Evolutionary conservation across 106 monocot genomes (phyloP).

Genomic region (Platanthera zijinensis): DNA sequence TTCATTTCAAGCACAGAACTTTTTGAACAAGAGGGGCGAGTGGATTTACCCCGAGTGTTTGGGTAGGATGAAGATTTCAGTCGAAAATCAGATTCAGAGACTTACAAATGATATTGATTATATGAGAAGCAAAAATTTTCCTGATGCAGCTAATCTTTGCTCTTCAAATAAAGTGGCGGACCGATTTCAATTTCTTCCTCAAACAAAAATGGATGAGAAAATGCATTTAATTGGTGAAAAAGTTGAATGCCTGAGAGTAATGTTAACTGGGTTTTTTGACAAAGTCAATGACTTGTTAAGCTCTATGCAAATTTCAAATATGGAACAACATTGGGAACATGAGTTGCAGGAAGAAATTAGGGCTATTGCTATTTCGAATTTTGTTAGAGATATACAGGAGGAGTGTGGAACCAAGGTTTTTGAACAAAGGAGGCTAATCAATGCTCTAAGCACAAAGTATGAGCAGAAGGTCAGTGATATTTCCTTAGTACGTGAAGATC

Average conservation of each 20-base stretch:
- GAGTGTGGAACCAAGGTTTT: conserved; percentile 39
- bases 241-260: conserved; percentile 28
- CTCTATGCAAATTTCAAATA: conserved; percentile 19
- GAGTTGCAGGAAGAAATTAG: conserved; percentile 61
- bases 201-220: conserved; percentile 14
- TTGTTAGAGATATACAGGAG: conserved; percentile 30
- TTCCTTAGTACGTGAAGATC: conserved; percentile 39
- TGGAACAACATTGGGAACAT: conserved; percentile 44
- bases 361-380: conserved; percentile 26
- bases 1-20: background rate
- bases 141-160: background rate
- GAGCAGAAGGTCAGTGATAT: conserved; percentile 31
- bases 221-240: conserved; percentile 26
- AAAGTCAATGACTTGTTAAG: conserved; percentile 20
- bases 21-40: background rate
- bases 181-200: background rate
- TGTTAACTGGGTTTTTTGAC: conserved; percentile 25
- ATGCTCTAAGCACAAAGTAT: conserved; percentile 31
- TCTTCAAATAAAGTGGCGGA: background rate
- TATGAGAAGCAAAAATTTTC: conserved; percentile 7
- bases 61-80: conserved; percentile 24
- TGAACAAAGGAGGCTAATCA: conserved; percentile 34
- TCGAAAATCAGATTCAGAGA: conserved; percentile 50
- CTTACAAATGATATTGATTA: conserved; percentile 34
- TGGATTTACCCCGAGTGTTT: conserved; percentile 13